Evolutionary conservation across 768 basidiomycete genomes (phyloP), one percentile per base, ranked within the genome.

Genomic region (Hypsizygus marmoreus): DNA sequence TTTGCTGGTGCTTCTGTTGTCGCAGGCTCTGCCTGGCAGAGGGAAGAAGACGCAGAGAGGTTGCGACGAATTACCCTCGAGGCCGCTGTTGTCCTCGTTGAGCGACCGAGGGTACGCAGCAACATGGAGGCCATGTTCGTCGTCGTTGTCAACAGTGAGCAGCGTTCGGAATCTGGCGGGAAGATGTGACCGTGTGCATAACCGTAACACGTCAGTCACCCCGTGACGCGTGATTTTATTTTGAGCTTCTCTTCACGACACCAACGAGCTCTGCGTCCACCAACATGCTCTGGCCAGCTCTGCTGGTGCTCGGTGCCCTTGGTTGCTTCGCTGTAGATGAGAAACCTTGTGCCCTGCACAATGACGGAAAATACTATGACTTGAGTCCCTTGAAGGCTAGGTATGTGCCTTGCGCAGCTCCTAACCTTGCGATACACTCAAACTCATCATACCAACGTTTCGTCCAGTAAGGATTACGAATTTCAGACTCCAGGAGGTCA

Each of bases 51-150:
- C 30, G 69, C 55, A 32, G 74, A 68, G 37, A 77, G 54, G 52
- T 63, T 67, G 28, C 73, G 70, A 31, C 58, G 63, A 16, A 67
- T 40, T 16, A 64, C 50, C 20, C 58, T 53, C 16, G 67, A 62
- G n/a, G 64, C 35, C 43, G 59, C 50, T 28, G 51, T 58, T 37
- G 56, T 58, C 47, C 61, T 71, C 56, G 68, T 58, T 47, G 68
- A 68, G 59, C 69, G 77, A 62, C 82, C 71, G 57, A 80, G 68
- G 58, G 84, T 80, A 62, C 85, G 83, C 63, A 88, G 67, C 52
- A 89, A 62, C 55, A 75, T 64, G 54, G 81, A 81, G 58, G 84
- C 80, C 86, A 89, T 88, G 65, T 51, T 66, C 56, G 60, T 60
- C 51, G 62, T 61, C 50, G 51, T 43, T 51, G 57, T 56, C 46